Percentiles rank a stretch among this genome's conserved stretches.
Evolutionary conservation across 495 filamentous ascomycete genomes (phyloP).

Genomic region (Lasiosphaeris hirsuta): DNA sequence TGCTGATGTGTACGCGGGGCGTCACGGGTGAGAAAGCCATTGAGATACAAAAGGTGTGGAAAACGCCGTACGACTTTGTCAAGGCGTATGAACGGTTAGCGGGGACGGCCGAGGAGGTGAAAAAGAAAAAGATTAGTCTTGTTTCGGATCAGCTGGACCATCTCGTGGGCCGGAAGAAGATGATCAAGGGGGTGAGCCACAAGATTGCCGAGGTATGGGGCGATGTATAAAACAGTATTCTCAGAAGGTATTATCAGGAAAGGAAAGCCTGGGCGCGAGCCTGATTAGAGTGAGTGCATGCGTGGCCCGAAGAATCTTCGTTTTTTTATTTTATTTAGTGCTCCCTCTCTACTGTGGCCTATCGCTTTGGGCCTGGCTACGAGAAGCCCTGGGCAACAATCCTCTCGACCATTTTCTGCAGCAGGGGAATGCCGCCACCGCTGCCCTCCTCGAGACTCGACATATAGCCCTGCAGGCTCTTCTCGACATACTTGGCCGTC

Average conservation of each 20-base stretch:
- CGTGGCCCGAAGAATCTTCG: no score
- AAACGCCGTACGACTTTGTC: constrained; percentile 66
- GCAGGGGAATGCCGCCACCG: constrained; percentile 52
- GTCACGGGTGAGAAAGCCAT: constrained; percentile 79
- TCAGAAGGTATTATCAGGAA: background rate
- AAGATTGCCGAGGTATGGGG: constrained; percentile 78
- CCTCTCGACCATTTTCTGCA: constrained; percentile 81
- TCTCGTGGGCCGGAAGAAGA: constrained; percentile 64
- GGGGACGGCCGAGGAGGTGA: constrained; percentile 38
- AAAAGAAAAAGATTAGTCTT: constrained; percentile 50
- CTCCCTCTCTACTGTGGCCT: background rate
- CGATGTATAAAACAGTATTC: constrained; percentile 2
- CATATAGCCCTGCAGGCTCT: constrained; percentile 75
- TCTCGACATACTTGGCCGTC: constrained; percentile 98
- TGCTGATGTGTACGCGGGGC: constrained; percentile 80
- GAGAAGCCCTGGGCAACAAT: constrained; percentile 70
- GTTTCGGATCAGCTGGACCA: constrained; percentile 51
- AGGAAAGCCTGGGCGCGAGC: background rate
- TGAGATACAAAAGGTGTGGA: constrained; percentile 74
- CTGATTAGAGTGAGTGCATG: no score
- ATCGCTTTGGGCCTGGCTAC: constrained; percentile 25
- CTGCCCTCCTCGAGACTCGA: constrained; percentile 46
- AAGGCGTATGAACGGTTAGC: constrained; percentile 59
- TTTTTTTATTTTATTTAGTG: background rate
- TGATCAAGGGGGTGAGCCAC: constrained; percentile 59